Evolutionary conservation across 495 filamentous ascomycete genomes (phyloP).

Genomic region (Xylaria acuta): DNA sequence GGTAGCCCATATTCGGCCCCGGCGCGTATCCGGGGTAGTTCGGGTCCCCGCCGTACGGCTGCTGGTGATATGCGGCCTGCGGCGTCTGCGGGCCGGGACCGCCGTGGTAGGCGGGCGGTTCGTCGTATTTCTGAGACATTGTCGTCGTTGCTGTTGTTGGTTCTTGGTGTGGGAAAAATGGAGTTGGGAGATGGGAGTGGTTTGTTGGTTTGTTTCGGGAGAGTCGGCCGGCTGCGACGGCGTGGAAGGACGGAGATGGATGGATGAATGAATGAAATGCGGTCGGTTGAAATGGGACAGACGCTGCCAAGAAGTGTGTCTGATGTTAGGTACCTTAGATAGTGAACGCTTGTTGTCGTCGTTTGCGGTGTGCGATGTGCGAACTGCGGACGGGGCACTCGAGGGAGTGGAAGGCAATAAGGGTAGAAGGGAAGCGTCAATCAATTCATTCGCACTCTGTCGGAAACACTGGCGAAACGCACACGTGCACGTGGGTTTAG

Average conservation of each 20-base stretch:
- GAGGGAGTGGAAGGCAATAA: neutral
- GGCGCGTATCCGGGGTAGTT: constrained; percentile 45
- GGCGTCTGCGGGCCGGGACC: constrained; percentile 36
- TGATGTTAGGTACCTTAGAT: neutral
- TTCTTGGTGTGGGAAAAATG: neutral
- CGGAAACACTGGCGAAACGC: constrained; percentile 4
- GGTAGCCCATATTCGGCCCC: constrained; percentile 49
- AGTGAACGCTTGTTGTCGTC: neutral
- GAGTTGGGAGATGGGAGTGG: neutral
- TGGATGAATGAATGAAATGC: too few relatives aligned
- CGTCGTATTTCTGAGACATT: constrained; percentile 51
- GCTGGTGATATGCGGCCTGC: constrained; percentile 40
- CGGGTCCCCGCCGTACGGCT: constrained; percentile 33
- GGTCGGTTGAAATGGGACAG: neutral
- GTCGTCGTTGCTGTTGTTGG: neutral
- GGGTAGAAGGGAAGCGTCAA: neutral
- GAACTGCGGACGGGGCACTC: neutral
- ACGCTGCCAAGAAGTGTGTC: neutral
- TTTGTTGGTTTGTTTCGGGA: neutral
- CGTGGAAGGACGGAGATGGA: constrained; percentile 1
- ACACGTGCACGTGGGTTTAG: neutral
- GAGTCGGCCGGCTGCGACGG: constrained; percentile 9
- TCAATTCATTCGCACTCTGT: neutral
- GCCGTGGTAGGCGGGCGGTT: constrained; percentile 49
- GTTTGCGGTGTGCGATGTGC: neutral